These are phyloP conservation scores for Nemania diffusa DNA, from an alignment of 2,329 filamentous ascomycete genomes.

Conservation along the genomic window DNA sequence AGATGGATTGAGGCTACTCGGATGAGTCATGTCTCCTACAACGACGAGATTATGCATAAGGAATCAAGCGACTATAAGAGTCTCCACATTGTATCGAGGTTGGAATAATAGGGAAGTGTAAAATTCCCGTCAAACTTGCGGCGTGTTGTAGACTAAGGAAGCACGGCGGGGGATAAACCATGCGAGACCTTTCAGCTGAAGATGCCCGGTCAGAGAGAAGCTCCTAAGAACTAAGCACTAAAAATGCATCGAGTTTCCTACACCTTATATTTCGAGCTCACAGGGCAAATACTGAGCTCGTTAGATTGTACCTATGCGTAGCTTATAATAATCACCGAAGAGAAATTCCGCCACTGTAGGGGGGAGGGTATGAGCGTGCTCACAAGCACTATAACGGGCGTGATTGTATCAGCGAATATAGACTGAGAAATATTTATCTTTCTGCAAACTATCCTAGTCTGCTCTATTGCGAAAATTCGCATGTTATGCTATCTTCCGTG, in stretches of 20 bases:
- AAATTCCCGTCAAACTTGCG: background rate
- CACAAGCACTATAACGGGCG: background rate
- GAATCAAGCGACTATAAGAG: background rate
- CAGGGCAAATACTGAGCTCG: background rate
- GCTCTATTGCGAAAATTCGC: background rate
- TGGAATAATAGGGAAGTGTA: background rate
- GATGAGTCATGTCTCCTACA: slow-evolving; percentile 52
- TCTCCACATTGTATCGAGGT: background rate
- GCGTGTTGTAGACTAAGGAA: background rate
- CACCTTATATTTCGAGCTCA: background rate
- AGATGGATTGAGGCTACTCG: slow-evolving; percentile 69
- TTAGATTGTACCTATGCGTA: too few species aligned
- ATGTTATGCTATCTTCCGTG: background rate
- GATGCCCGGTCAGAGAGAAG: background rate
- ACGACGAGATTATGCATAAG: background rate
- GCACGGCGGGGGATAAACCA: background rate
- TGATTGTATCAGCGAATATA: background rate
- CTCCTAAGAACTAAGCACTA: background rate
- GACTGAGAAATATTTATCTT: background rate
- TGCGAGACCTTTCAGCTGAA: background rate
- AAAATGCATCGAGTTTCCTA: background rate
- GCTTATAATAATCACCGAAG: background rate
- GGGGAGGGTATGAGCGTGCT: background rate
- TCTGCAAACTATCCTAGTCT: background rate
- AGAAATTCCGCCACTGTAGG: background rate